Conservation (phyloP, 192 early-diverging fungal species). For the Coemansia sp. region DNA sequence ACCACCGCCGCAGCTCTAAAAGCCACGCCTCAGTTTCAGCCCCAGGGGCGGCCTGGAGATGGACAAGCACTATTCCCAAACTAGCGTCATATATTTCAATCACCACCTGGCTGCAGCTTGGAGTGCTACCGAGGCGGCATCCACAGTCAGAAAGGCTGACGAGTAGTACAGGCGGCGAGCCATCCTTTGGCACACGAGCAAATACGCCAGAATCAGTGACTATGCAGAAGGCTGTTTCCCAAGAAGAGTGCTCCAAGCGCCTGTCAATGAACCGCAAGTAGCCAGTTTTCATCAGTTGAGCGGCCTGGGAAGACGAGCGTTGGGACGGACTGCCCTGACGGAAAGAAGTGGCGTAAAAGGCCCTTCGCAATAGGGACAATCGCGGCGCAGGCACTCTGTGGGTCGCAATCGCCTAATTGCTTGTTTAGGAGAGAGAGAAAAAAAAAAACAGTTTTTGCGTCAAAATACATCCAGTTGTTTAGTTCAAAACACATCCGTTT, state of each 20-base stretch:
- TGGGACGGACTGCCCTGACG: neutral
- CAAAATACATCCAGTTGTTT: neutral
- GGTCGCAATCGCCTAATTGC: constrained; percentile 9
- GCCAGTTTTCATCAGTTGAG: constrained; percentile 19
- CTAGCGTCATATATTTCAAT: constrained; percentile 23
- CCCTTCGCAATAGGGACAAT: constrained; percentile 1
- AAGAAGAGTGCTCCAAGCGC: constrained; percentile 9
- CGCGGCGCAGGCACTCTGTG: constrained; percentile 9
- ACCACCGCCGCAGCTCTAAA: constrained; percentile 28
- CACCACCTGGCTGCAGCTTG: neutral
- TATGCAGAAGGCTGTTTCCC: constrained; percentile 13
- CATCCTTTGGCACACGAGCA: neutral
- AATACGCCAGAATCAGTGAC: constrained; percentile 21
- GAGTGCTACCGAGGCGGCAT: neutral
- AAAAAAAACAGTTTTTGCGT: neutral
- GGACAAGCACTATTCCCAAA: constrained; percentile 14
- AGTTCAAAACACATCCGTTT: neutral
- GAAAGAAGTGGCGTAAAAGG: constrained; percentile 2
- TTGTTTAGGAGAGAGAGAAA: neutral
- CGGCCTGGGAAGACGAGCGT: neutral
- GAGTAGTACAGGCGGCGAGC: neutral
- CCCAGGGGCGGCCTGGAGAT: constrained; percentile 26
- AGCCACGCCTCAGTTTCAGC: constrained; percentile 40
- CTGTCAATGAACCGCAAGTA: constrained; percentile 40
- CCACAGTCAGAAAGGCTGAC: neutral